phyloP scores from a whole-genome alignment of 805 yeast genomes.

The Yarrowia alimentaria region DNA sequence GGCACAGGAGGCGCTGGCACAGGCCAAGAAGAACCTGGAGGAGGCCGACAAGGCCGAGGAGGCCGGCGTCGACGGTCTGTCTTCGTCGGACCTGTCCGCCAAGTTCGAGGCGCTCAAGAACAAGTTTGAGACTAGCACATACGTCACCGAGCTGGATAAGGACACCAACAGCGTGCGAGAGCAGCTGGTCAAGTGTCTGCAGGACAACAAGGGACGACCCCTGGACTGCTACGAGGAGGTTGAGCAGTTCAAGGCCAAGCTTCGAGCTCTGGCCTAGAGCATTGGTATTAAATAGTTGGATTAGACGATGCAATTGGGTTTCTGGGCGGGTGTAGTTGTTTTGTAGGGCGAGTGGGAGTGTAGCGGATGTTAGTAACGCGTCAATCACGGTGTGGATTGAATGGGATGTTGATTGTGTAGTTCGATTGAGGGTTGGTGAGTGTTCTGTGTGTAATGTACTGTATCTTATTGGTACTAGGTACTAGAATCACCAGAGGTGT shows the following conservation, averaged over 20 bases:
- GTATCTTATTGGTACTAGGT: too few species aligned
- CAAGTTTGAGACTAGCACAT: conserved; percentile 38
- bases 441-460: background rate
- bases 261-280: conserved; percentile 8
- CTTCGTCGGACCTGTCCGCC: conserved; percentile 33
- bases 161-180: conserved; percentile 37
- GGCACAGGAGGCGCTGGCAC: conserved; percentile 35
- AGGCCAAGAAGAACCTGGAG: conserved; percentile 30
- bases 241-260: conserved; percentile 34
- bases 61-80: conserved; percentile 31
- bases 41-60: conserved; percentile 29
- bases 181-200: conserved; percentile 37
- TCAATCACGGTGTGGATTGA: too few species aligned
- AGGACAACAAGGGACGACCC: conserved; percentile 37
- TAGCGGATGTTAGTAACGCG: too few species aligned
- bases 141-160: conserved; percentile 35
- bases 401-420: too few species aligned
- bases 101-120: conserved; percentile 37
- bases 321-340: too few species aligned
- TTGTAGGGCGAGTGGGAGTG: too few species aligned
- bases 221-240: conserved; percentile 39
- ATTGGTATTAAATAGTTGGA: background rate
- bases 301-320: background rate
- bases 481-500: too few species aligned
- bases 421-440: background rate